Evolutionary conservation across 805 yeast genomes (phyloP).

Genomic region (Zygosaccharomyces pseudorouxii): DNA sequence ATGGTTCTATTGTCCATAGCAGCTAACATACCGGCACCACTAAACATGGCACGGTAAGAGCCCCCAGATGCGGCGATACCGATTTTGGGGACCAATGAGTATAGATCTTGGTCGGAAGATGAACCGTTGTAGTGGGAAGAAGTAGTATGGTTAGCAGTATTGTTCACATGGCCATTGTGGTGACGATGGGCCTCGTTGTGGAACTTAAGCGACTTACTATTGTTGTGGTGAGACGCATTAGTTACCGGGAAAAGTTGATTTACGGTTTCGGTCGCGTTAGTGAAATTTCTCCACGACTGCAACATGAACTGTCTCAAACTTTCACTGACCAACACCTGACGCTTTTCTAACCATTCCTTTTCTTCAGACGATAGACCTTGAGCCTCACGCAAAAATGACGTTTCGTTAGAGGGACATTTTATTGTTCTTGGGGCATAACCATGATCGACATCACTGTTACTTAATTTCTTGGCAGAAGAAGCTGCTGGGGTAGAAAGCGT

Average conservation of each 20-base stretch:
- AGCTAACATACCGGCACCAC: slow-evolving; percentile 80
- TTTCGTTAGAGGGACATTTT: slow-evolving; percentile 33
- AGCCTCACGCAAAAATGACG: slow-evolving; percentile 32
- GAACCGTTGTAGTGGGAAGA: slow-evolving; percentile 1
- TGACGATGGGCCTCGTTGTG: neutral
- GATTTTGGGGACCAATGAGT: slow-evolving; percentile 27
- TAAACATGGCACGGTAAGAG: slow-evolving; percentile 81
- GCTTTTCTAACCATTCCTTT: slow-evolving; percentile 43
- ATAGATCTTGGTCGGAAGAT: slow-evolving; percentile 32
- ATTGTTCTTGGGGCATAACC: slow-evolving; percentile 56
- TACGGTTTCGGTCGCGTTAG: slow-evolving; percentile 21
- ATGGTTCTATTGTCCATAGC: slow-evolving; percentile 71
- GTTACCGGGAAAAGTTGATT: neutral
- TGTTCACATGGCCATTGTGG: neutral
- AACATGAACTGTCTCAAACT: slow-evolving; percentile 15
- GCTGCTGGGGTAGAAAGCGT: neutral
- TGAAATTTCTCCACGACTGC: slow-evolving; percentile 19
- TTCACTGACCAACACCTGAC: slow-evolving; percentile 13
- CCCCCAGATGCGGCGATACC: slow-evolving; percentile 73
- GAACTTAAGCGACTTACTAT: neutral
- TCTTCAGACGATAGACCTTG: slow-evolving; percentile 42
- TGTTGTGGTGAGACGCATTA: neutral
- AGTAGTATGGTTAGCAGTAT: slow-evolving; percentile 11
- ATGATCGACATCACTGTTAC: slow-evolving; percentile 34
- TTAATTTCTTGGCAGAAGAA: neutral